Base-by-base conservation (phyloP, 495 filamentous ascomycete species). In the Eremomyces bilateralis region DNA sequence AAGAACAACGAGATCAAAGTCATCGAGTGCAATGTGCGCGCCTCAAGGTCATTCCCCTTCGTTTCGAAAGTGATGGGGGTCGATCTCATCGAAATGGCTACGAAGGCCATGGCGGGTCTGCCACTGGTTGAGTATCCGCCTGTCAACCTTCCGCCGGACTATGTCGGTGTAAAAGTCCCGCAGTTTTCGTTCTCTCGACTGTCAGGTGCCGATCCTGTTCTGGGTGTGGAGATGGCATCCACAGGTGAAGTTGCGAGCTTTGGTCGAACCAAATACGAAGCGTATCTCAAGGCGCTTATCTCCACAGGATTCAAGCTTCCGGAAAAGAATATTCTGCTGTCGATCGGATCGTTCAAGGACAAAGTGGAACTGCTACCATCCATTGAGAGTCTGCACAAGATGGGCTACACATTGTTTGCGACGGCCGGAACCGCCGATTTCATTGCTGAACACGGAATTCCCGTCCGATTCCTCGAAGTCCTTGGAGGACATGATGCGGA, bases 1-100 rank as follows among this genome's bases (percentile, higher is more conserved):
- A 97, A 97, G 61, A 82, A 95, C 54, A 94, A 95, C 49, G 88
- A 94, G 45, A 95, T 97, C 59, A 97, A 95, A 64, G 88, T 97
- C 41, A 97, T 97, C 42, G 88, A 97, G 58, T 97, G 88, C 58
- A 97, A 97, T 49, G 88, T 95, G 28, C 71, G 88, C 34, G 88
- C 88, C 15, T 94, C 88, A 29, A 69, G 88, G 33, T 94, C 85
- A 1, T 95, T 95, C 62, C 88, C 88, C 20, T 97, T 97, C 53
- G 83, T 95, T 15, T 94, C 85, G 21, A 97, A 97, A 63, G 80
- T 91, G 43, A 94, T 94, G 85, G 85, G 85, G 27, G 78, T 94
- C 28, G 85, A 97, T 47, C 64, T 97, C 22, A 94, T 97, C 43
- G 85, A 94, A 60, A 88, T 97, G 80, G 85, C 88, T 11, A 95